phyloP scores from a whole-genome alignment of 805 yeast genomes.

The Saccharomycopsis microspora region DNA sequence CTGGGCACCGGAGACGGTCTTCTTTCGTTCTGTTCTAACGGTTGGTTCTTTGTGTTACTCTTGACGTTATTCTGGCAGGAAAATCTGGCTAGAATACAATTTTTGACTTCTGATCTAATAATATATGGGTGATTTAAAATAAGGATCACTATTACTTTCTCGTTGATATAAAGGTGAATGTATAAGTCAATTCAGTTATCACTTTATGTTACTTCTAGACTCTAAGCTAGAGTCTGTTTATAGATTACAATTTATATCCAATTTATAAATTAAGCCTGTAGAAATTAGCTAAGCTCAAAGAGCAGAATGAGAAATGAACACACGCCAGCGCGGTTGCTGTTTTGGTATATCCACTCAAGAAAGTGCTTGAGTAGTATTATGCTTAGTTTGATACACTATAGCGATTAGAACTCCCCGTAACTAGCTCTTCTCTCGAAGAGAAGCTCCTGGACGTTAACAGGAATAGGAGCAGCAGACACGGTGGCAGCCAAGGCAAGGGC shows the following conservation, averaged over 20 bases:
- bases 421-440: background rate
- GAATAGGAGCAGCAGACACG: constrained; percentile 16
- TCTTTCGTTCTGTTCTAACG: background rate
- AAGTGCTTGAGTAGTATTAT: background rate
- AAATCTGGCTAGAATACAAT: background rate
- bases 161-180: background rate
- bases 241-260: background rate
- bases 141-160: background rate
- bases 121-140: background rate
- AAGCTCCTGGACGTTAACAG: constrained; percentile 12
- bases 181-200: background rate
- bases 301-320: background rate
- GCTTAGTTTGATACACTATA: background rate
- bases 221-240: background rate
- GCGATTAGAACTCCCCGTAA: background rate
- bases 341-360: too few relatives aligned
- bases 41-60: background rate
- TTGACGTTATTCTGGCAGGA: too few relatives aligned
- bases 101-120: background rate
- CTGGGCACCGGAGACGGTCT: constrained; percentile 13
- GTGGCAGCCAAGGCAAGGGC: constrained; percentile 12
- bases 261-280: background rate
- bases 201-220: background rate
- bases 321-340: background rate
- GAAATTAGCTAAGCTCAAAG: background rate